These are phyloP conservation scores for Paramyrothecium sp. DNA, from an alignment of 2,329 filamentous ascomycete genomes.

Conservation along the genomic window DNA sequence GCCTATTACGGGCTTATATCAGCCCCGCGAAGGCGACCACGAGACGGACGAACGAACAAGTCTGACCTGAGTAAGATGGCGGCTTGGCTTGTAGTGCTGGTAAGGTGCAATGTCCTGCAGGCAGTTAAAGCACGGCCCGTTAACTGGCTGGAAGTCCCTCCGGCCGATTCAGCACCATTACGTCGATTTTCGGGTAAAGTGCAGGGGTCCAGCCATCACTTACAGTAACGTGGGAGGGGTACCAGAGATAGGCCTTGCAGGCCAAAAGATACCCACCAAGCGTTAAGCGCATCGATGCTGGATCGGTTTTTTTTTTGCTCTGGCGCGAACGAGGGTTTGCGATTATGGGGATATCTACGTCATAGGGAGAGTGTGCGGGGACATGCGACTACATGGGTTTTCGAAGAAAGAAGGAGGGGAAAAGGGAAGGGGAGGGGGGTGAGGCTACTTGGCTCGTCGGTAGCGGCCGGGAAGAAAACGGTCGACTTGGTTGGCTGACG, in stretches of 20 bases:
- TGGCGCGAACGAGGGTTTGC: too few relatives aligned
- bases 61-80: not conserved
- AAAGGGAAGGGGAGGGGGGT: not conserved
- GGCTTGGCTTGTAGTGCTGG: not conserved
- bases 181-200: not conserved
- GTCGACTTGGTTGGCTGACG: not conserved
- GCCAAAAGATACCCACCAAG: not conserved
- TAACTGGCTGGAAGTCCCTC: too few relatives aligned
- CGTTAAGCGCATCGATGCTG: not conserved
- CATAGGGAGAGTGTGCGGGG: not conserved
- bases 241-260: not conserved
- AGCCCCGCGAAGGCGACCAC: too few relatives aligned
- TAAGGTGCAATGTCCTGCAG: not conserved
- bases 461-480: not conserved
- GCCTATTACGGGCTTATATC: too few relatives aligned
- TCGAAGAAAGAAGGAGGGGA: too few relatives aligned
- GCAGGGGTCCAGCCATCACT: not conserved
- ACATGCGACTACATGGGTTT: not conserved
- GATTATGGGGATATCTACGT: not conserved
- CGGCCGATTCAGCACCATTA: not conserved
- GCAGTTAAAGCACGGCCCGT: not conserved
- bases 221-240: not conserved
- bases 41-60: too few relatives aligned
- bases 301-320: not conserved
- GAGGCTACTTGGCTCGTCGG: too few relatives aligned